Base-by-base conservation (phyloP, 176 grass and related monocot genomes). In the Hsuehochloa calcarea region DNA sequence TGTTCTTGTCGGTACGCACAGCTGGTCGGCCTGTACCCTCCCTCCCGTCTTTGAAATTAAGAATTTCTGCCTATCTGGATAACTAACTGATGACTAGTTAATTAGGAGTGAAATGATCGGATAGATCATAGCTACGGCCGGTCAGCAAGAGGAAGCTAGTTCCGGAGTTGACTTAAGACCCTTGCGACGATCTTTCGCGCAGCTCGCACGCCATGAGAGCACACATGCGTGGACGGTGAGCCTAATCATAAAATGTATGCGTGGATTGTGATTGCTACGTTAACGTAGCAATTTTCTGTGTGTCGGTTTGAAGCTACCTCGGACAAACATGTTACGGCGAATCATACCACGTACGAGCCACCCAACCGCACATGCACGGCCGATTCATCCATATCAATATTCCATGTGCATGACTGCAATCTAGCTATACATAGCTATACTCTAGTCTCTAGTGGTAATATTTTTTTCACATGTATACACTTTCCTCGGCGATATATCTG, bases 191-290 rank as follows among this genome's bases (percentile, higher is more conserved):
- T 29, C 12, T 51, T 63, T 55, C 20, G 27, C 12, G 60, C 51
- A 14, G n/a, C 15, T 58, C 17, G 19, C 39, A 61, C 46, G 61
- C 69, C 70, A 79, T 72, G 47, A 10, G 60, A 25, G 27, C 43
- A 78, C 88, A 72, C 88, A 78, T 86, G 88, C 79, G 55, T 86
- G 84, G 79, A 16, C 88, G 84, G 65, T 74, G 77, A 52, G 70
- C 51, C 31, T 66, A 68, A 62, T 74, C 44, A 64, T 25, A 62
- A 54, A 15, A 60, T 55, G 16, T 5, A 50, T 43, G 10, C 34
- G 72, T 54, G 9, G 72, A 54, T 54, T 15, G n/a, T 13, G 46
- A 66, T 54, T 22, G 72, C 60, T 43, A n/a, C 16, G 8, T 7
- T 26, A 40, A 40, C 44, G 58, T 41, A 41, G 14, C 15, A 65